Base-by-base conservation (phyloP, 306 rosid species). In the Dalbergia cultrata region DNA sequence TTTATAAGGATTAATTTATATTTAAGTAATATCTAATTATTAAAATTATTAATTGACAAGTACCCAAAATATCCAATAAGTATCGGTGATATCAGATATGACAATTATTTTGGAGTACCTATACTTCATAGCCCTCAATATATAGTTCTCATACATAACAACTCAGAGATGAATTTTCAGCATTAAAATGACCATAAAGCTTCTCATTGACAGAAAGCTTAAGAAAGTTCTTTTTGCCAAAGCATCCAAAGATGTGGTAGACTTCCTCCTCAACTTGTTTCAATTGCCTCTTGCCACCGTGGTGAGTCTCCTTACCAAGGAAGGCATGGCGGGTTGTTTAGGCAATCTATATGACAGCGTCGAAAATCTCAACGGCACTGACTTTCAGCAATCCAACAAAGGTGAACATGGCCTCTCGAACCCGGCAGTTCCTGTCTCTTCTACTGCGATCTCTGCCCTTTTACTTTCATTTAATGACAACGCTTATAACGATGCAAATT, bases 311-410 rank as follows among this genome's bases (percentile, higher is more conserved):
- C 79, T 90, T 6, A 71, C 41, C 5, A 75, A 77, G 4, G 3
- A 69, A 0, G 49, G 1, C 54, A 87, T 86, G 90, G 84, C 83
- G 0, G 91, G 97, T 0, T 0, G 75, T 22, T 6, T 90, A 2
- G 88, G 78, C 0, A 90, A 83, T 43, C 78, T 90, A 4, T 90
- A 89, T 13, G 6, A 80, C 0, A 90, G 92, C 65, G 69, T 89
- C 0, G 88, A 89, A 33, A 60, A 68, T 8, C 72, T 90, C 3
- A 70, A 14, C 26, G 61, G 86, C 1, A 34, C 78, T 10, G 90
- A 85, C 81, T 50, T 90, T n/a, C n/a, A n/a, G 34, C 77, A 67
- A 8, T 77, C 86, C 18, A 16, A 76, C 13, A 52, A 8, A 5
- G 12, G n/a, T 17, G 89, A 71, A 9, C 87, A 89, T 16, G 14